Percentiles rank a stretch among this genome's conserved stretches.
phyloP scores from a whole-genome alignment of 129 eudicot species.

The Centrapalus pauciflorus region DNA sequence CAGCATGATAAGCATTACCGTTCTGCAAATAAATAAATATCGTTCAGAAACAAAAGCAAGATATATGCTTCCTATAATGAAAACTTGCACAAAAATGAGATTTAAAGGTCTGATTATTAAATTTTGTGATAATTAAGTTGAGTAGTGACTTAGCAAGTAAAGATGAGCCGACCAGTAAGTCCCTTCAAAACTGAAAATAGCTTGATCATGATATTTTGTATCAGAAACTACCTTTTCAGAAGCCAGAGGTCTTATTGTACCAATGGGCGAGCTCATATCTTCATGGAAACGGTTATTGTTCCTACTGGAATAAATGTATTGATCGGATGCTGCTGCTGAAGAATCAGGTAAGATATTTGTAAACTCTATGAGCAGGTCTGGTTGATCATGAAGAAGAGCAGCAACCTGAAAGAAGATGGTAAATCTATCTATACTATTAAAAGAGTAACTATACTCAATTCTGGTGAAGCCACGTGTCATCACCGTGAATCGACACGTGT shows the following conservation, averaged over 20 bases:
- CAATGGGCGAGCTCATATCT: conserved; percentile 41
- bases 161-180: conserved; percentile 2
- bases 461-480: too few relatives aligned
- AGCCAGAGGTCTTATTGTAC: conserved; percentile 34
- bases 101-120: not conserved
- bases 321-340: conserved; percentile 34
- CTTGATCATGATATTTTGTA: not conserved
- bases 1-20: conserved; percentile 31
- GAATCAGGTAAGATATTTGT: conserved; percentile 66
- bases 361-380: conserved; percentile 76
- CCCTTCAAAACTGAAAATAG: not conserved
- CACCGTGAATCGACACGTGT: too few relatives aligned
- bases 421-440: too few relatives aligned
- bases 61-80: too few relatives aligned
- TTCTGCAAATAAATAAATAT: conserved; percentile 31
- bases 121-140: not conserved
- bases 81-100: too few relatives aligned
- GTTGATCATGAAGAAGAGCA: conserved; percentile 68
- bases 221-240: conserved; percentile 43
- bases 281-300: conserved; percentile 26
- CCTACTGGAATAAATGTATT: conserved; percentile 39
- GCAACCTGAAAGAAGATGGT: conserved; percentile 59
- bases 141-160: conserved; percentile 1
- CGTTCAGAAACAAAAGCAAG: conserved; percentile 8
- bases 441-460: too few relatives aligned